Conservation (phyloP, 2,329 filamentous ascomycete species). For the Whalleya microplaca region DNA sequence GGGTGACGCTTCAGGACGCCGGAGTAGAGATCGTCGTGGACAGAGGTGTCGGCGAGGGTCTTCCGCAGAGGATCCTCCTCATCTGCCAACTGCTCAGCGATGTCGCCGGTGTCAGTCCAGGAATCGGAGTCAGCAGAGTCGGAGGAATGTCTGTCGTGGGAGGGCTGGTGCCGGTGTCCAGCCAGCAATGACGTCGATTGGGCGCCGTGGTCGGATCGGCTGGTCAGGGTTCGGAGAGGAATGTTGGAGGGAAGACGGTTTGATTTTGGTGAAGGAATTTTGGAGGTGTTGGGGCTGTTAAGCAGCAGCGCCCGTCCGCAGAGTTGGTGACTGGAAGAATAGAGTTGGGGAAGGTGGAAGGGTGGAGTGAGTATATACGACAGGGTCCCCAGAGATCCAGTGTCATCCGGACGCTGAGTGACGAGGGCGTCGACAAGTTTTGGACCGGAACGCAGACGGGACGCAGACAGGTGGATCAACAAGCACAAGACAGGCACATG, state of each 20-base stretch:
- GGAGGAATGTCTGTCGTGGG: slow-evolving; percentile 50
- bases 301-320: slow-evolving; percentile 72
- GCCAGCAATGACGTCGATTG: slow-evolving; percentile 53
- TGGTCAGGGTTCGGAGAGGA: slow-evolving; percentile 76
- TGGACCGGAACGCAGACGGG: slow-evolving; percentile 17
- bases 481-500: slow-evolving; percentile 28
- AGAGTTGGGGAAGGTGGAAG: slow-evolving; percentile 38
- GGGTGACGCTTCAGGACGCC: slow-evolving; percentile 50
- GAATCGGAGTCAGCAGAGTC: slow-evolving; percentile 67
- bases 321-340: slow-evolving; percentile 27
- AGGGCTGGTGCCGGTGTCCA: slow-evolving; percentile 46
- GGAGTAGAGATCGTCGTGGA: slow-evolving; percentile 65
- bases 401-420: slow-evolving; percentile 25
- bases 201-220: slow-evolving; percentile 42
- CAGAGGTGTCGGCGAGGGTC: slow-evolving; percentile 64
- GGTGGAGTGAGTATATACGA: slow-evolving; percentile 36
- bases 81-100: slow-evolving; percentile 87
- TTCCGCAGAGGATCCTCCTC: slow-evolving; percentile 80
- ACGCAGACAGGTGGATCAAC: slow-evolving; percentile 25
- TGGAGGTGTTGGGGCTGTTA: slow-evolving; percentile 78
- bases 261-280: slow-evolving; percentile 77
- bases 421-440: slow-evolving; percentile 26
- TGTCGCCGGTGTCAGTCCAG: slow-evolving; percentile 94
- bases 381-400: slow-evolving; percentile 28
- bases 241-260: slow-evolving; percentile 81